Evolutionary conservation across 2,329 filamentous ascomycete species (phyloP).

Genomic region (Sporothrix pallida): DNA sequence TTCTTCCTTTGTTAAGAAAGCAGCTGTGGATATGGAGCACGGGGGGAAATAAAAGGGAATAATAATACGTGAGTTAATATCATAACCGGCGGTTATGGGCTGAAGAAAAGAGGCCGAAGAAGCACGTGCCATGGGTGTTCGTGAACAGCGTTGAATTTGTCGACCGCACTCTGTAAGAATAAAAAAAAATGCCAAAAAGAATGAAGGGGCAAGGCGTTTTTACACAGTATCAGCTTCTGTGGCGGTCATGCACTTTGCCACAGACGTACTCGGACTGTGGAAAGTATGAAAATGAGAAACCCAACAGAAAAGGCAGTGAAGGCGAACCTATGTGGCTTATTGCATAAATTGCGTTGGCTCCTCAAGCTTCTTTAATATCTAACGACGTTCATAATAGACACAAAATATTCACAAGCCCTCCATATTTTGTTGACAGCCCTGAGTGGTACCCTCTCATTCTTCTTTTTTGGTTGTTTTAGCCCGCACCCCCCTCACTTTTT

Average conservation of each 20-base stretch:
- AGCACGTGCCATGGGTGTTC: background rate
- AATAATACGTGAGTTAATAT: conserved; percentile 1
- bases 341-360: background rate
- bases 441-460: background rate
- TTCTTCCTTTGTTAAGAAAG: background rate
- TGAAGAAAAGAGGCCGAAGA: background rate
- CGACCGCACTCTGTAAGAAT: background rate
- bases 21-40: background rate
- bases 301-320: background rate
- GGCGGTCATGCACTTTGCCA: conserved; percentile 23
- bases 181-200: background rate
- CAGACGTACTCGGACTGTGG: background rate
- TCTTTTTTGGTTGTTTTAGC: background rate
- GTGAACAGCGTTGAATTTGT: background rate
- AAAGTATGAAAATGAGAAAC: no score
- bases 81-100: background rate
- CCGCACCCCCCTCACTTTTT: background rate
- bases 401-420: background rate
- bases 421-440: background rate
- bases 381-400: no score
- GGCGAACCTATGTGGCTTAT: background rate
- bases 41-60: no score
- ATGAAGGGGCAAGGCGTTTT: conserved; percentile 8
- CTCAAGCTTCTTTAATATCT: no score
- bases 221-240: conserved; percentile 11